These are phyloP conservation scores for Rhizopogon vulgaris DNA, from an alignment of 768 basidiomycete species.

Conservation along the genomic window DNA sequence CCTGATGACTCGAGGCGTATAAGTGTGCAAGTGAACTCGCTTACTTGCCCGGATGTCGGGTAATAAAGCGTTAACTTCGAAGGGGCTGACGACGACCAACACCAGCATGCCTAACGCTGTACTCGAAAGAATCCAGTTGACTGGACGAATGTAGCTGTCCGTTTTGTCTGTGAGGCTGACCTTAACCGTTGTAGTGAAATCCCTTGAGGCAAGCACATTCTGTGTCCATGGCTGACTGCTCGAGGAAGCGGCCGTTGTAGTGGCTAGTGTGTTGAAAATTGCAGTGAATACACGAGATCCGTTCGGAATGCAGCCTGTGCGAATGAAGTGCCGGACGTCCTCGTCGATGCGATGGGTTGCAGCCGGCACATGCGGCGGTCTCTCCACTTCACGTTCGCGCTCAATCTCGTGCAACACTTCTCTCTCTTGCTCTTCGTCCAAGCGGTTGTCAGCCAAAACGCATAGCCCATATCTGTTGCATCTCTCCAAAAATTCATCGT, in stretches of 20 bases:
- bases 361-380: slow-evolving; percentile 24
- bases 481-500: slow-evolving; percentile 20
- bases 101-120: slow-evolving; percentile 21
- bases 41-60: slow-evolving; percentile 28
- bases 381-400: slow-evolving; percentile 31
- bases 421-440: slow-evolving; percentile 45
- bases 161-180: slow-evolving; percentile 1
- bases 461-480: slow-evolving; percentile 22
- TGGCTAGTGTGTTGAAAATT: slow-evolving; percentile 8
- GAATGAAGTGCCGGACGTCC: slow-evolving; percentile 22
- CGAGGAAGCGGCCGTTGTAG: slow-evolving; percentile 6
- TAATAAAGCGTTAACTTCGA: slow-evolving; percentile 33
- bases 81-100: slow-evolving; percentile 35
- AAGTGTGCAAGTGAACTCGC: slow-evolving; percentile 34
- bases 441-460: slow-evolving; percentile 11
- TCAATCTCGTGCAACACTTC: slow-evolving; percentile 39
- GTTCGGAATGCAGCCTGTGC: slow-evolving; percentile 17
- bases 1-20: slow-evolving; percentile 31
- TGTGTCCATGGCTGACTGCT: slow-evolving; percentile 17
- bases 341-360: slow-evolving; percentile 22
- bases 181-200: slow-evolving; percentile 9
- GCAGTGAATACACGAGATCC: slow-evolving; percentile 14
- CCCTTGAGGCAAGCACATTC: slow-evolving; percentile 9
- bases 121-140: slow-evolving; percentile 39
- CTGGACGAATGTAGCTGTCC: slow-evolving; percentile 31